Evolutionary conservation across 441 rosid species (phyloP).

Genomic region (Pelargonium fulgidum): DNA sequence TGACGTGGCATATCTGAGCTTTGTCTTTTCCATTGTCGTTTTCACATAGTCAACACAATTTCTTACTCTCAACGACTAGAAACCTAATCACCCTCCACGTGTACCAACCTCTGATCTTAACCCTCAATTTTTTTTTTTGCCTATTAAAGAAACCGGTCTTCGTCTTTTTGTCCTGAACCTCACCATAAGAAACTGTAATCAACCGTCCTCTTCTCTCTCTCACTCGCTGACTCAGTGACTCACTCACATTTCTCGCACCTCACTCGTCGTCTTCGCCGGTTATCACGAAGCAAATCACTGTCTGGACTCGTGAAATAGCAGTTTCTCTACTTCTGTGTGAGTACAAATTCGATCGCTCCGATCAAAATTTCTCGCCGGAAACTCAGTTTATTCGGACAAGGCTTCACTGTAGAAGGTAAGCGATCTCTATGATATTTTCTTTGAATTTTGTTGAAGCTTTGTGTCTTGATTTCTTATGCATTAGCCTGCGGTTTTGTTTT

Average conservation of each 20-base stretch:
- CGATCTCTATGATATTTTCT: too few relatives aligned
- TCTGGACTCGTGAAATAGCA: neutral
- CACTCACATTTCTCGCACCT: neutral
- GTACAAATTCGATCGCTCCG: neutral
- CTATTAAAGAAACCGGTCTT: conserved; percentile 13
- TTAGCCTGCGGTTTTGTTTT: neutral
- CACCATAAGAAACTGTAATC: conserved; percentile 16
- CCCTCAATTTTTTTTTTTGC: neutral
- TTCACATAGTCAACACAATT: conserved; percentile 17
- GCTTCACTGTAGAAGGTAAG: too few relatives aligned
- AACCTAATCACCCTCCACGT: conserved; percentile 33
- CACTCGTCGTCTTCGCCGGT: conserved; percentile 18
- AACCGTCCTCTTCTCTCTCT: conserved; percentile 25
- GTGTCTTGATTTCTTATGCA: neutral
- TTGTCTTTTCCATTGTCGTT: conserved; percentile 1
- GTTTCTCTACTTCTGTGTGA: neutral
- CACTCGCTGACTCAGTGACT: neutral
- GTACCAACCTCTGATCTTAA: conserved; percentile 15
- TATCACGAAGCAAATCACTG: neutral
- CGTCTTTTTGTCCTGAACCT: conserved; percentile 13
- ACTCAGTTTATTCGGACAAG: neutral
- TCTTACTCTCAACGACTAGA: neutral
- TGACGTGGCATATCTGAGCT: conserved; percentile 1
- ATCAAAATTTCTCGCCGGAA: neutral
- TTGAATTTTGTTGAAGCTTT: too few relatives aligned